phyloP scores from a whole-genome alignment of 306 rosid genomes.

The Bauhinia variegata region DNA sequence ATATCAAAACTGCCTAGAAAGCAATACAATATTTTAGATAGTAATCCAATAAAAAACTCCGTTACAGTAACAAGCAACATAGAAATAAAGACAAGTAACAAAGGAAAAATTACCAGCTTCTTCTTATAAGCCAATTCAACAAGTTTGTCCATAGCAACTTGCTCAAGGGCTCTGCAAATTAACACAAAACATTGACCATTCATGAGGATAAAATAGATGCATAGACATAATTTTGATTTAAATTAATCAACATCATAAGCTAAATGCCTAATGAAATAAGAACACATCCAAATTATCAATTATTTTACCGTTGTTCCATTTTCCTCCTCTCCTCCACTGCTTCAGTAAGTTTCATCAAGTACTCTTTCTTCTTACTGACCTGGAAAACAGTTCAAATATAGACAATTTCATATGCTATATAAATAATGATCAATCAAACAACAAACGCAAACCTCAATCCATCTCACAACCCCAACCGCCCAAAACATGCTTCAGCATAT shows the following conservation, averaged over 20 bases:
- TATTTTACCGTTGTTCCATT: conserved; percentile 60
- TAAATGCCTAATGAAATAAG: too few relatives aligned
- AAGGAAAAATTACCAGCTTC: conserved; percentile 65
- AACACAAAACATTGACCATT: conserved; percentile 27
- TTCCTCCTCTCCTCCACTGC: conserved; percentile 63
- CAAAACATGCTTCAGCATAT: neutral
- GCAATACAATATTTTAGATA: neutral
- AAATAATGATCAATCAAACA: conserved; percentile 19
- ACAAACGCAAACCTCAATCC: neutral
- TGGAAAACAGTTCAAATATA: conserved; percentile 37
- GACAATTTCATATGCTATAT: conserved; percentile 11
- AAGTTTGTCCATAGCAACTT: conserved; percentile 80
- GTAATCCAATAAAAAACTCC: conserved; percentile 12
- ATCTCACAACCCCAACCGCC: too few relatives aligned
- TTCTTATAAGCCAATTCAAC: conserved; percentile 77
- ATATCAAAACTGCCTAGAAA: too few relatives aligned
- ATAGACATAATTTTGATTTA: conserved; percentile 2
- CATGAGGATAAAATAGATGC: conserved; percentile 23
- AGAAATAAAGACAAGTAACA: conserved; percentile 4
- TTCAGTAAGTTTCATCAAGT: conserved; percentile 52
- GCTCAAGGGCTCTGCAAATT: conserved; percentile 69
- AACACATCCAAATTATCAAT: too few relatives aligned
- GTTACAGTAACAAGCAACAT: conserved; percentile 11
- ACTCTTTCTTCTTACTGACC: conserved; percentile 63
- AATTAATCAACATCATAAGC: too few relatives aligned